These are phyloP conservation scores for Rhizophlyctis rosea DNA, from an alignment of 192 early-diverging fungal genomes.

Conservation along the genomic window DNA sequence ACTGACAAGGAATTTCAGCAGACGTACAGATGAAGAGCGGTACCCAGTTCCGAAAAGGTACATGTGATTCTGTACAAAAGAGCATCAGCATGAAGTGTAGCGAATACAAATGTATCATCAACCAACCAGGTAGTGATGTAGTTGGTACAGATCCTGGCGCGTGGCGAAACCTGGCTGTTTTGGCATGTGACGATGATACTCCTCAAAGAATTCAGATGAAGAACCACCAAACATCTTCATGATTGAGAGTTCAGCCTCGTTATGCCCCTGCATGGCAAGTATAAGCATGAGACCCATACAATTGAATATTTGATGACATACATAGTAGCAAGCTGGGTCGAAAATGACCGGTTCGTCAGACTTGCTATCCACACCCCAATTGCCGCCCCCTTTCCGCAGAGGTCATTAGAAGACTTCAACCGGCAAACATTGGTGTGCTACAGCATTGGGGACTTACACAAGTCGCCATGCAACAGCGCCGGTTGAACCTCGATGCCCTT, in stretches of 20 bases:
- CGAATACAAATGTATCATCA: background rate
- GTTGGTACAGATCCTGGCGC: background rate
- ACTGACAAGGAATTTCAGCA: background rate
- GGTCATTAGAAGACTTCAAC: background rate
- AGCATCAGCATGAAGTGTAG: background rate
- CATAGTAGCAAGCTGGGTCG: background rate
- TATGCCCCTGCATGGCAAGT: background rate
- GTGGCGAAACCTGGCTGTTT: background rate
- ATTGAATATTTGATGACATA: no score
- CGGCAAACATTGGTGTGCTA: no score
- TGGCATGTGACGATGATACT: background rate
- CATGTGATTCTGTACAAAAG: background rate
- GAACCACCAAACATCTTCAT: background rate
- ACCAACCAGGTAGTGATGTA: background rate
- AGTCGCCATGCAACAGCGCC: slow-evolving; percentile 6
- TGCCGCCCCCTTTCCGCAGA: background rate
- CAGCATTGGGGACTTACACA: background rate
- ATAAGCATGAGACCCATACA: no score
- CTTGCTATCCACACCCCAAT: background rate
- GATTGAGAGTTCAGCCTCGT: background rate
- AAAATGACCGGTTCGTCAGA: background rate
- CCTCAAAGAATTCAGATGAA: background rate
- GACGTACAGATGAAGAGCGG: background rate
- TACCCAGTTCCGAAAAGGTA: background rate
- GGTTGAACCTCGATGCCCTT: slow-evolving; percentile 5